These are phyloP conservation scores for Leucocoprinus sp. DNA, from an alignment of 768 basidiomycete species.

Conservation along the genomic window DNA sequence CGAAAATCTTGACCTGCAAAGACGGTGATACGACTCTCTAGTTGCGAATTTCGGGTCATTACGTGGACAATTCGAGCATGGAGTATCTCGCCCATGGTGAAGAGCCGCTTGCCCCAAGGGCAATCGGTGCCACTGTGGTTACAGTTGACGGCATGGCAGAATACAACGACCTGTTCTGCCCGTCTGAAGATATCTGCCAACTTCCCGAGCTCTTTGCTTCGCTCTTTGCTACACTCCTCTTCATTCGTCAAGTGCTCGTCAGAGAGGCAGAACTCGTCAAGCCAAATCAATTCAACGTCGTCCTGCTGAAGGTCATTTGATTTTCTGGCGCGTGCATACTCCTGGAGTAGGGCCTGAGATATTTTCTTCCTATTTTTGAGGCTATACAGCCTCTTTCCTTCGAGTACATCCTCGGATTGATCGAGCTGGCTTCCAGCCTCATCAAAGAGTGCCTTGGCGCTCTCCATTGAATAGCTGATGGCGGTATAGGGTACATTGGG, in stretches of 20 bases:
- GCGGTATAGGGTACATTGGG: too few species aligned
- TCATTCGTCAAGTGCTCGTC: not conserved
- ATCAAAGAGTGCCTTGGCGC: constrained; percentile 1
- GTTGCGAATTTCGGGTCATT: constrained; percentile 1
- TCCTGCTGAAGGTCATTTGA: not conserved
- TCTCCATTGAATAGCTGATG: constrained; percentile 10
- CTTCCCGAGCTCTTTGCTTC: constrained; percentile 2
- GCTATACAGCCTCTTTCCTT: not conserved
- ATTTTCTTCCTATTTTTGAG: not conserved
- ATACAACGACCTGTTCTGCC: constrained; percentile 5
- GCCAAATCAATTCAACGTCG: constrained; percentile 7
- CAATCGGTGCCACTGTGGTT: constrained; percentile 4
- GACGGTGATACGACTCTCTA: not conserved
- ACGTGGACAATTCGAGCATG: constrained; percentile 1
- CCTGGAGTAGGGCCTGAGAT: not conserved
- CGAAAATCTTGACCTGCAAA: constrained; percentile 5
- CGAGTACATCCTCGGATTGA: not conserved
- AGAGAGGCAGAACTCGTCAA: constrained; percentile 9
- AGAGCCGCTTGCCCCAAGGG: constrained; percentile 6
- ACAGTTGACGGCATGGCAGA: constrained; percentile 5
- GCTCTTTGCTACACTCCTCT: not conserved
- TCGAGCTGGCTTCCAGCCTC: not conserved
- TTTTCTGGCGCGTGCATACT: not conserved
- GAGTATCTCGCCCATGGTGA: constrained; percentile 9
- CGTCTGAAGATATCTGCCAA: constrained; percentile 9